Evolutionary conservation across 768 basidiomycete genomes (phyloP), one percentile per base, ranked within the genome.

Genomic region (Termitomyces sp.): DNA sequence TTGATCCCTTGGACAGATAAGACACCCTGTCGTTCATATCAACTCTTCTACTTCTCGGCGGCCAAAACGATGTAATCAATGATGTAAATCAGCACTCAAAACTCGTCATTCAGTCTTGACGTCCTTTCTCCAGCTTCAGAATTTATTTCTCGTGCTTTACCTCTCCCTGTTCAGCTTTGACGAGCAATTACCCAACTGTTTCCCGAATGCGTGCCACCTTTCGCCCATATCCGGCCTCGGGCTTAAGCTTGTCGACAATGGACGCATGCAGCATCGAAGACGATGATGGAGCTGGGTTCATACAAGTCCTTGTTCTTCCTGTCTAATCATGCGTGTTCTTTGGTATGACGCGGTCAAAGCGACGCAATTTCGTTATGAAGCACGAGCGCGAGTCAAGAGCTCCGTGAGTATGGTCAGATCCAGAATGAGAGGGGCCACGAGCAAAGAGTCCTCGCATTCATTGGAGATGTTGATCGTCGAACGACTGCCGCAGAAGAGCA

Each of bases 401-500:
- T 98, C 96, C 50, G 95, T 86, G 60, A 98, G 84, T 79, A 98
- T 94, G 44, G 91, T 74, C 64, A 98, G 78, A 74, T 98, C 96
- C 68, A 99, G 81, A 71, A 98, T 98, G 68, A 99, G 83, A 20
- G 95, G 95, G 40, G 95, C 95, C 32, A 96, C 96, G 62, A 99
- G 82, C 61, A 98, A 81, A 13, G 95, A 97, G 72, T 98, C 96
- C 88, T 96, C 94, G 81, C 96, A 98, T 74, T 95, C 91, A 74
- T 98, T 98, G 84, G 96, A 97, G 77, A 94, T 93, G 72, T 92
- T 94, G 80, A 97, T 95, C 12, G 91, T 93, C 63, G 89, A 91
- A 62, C 93, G 81, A 32, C 95, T 95, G 65, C 95, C 95, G 70
- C 95, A 96, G 79, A 95, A 88, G 68, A 98, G n/a, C n/a, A n/a